Evolutionary conservation across 257 asterid species (phyloP), one percentile per base, ranked within the genome.

Genomic region (Thymus mandschuricus): DNA sequence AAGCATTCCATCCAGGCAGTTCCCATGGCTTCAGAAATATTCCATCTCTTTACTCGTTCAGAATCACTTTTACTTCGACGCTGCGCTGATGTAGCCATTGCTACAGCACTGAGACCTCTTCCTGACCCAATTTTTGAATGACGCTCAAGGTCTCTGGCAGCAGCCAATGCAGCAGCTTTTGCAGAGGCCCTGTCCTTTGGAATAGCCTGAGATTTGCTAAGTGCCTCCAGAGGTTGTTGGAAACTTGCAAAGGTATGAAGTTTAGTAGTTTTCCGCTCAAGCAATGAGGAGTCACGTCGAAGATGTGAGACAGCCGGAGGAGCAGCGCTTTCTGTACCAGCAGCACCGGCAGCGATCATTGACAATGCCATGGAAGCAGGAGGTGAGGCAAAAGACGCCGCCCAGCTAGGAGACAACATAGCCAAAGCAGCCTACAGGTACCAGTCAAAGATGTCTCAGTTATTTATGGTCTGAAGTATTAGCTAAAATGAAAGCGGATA

Each of bases 61-160:
- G 76, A 71, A 68, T 91, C 99, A 81, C 95, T 86, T 85, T 77
- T 82, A 77, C 81, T 85, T 76, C 98, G 86, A 6, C 99, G 85
- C 73, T 91, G 97, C 1, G 97, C 93, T 55, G 99, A 86, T 38
- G 99, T 91, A 74, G 99, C 99, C 98, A 94, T 91, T 72, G 99
- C 99, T 84, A 94, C 99, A 45, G 99, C 99, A 81, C 97, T 91
- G 69, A 94, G 99, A 74, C 99, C 99, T 85, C 99, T 87, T 81
- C 99, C 98, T 45, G 99, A 88, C 71, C 99, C 99, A 80, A 94
- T 94, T 81, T 94, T 94, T 60, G 99, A 92, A 81, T 86, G 89
- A 78, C 99, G 98, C 79, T 91, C 95, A 69, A 91, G 97, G 85
- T 94, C 99, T 78, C 99, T 89, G 9, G 99, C 99, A 79, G 96